Base-by-base conservation (phyloP, 1,284 basidiomycete species). In the Schizophyllum amplum region DNA sequence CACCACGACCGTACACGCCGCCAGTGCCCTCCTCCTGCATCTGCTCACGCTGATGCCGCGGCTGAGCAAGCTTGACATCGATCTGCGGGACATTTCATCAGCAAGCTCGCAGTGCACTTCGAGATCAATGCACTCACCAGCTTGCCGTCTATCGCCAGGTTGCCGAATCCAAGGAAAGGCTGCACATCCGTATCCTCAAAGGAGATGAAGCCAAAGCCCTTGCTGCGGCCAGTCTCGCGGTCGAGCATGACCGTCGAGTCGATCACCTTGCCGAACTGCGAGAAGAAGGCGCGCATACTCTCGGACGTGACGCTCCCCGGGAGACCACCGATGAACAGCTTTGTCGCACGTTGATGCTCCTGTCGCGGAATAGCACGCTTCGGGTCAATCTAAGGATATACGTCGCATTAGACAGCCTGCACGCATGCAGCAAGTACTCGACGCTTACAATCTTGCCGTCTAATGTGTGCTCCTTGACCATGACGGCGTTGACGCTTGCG, bases 161-260 rank as follows among this genome's bases (percentile, higher is more conserved):
- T 90, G 9, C 89, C 89, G 58, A 91, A 89, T 5, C 87, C 87
- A 62, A 95, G 84, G 68, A 93, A 87, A 25, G 85, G 85, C 59
- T 92, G 86, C 47, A 95, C 92, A 61, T 90, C 85, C 7, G 87
- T 86, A 62, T 95, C 91, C 67, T 94, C 90, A 65, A 98, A 97
- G 0, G 94, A 97, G 21, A 99, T 88, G 68, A 99, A 99, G 0
- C 97, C 97, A 65, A 98, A 99, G 4, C 97, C 97, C 70, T 99
- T 96, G 72, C 92, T 94, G 52, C 95, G 77, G 27, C 92, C 91
- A 17, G 94, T 98, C 70, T 98, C 94, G 55, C 94, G 89, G 72
- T 99, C 97, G 66, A 98, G 83, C 97, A 99, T 99, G 66, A 99
- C 93, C 0, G 94, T 98, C 53, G 95, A 94, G 70, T 99, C 96